These are phyloP conservation scores for Linum lewisii DNA, from an alignment of 345 rosid species.

Conservation along the genomic window DNA sequence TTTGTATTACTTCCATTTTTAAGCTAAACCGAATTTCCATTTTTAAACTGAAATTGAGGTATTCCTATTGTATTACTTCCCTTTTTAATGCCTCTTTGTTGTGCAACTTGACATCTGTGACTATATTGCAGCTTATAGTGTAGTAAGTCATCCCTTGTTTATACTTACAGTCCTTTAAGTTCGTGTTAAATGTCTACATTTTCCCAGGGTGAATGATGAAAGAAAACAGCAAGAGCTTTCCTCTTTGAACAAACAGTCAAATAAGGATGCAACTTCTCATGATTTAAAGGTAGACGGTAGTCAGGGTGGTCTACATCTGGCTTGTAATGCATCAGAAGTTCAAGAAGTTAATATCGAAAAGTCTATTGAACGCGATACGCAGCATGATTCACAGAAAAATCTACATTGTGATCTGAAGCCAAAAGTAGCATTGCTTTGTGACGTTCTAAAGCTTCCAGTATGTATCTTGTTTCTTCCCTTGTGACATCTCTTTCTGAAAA, in stretches of 20 bases:
- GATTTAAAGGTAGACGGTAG: too few relatives aligned
- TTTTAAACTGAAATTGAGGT: too few relatives aligned
- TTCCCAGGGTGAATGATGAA: neutral
- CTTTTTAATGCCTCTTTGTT: too few relatives aligned
- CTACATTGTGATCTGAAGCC: slow-evolving; percentile 55
- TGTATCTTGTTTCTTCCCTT: slow-evolving; percentile 19
- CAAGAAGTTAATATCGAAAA: slow-evolving; percentile 27
- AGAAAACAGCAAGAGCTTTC: neutral
- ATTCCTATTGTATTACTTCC: too few relatives aligned
- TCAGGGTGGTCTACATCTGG: slow-evolving; percentile 1
- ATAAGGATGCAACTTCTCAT: neutral
- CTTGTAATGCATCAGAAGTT: slow-evolving; percentile 19
- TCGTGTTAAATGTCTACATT: neutral
- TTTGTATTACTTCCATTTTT: too few relatives aligned
- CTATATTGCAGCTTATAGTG: neutral
- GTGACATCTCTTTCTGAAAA: neutral
- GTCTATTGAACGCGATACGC: slow-evolving; percentile 23
- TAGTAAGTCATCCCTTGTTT: neutral
- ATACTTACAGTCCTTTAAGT: neutral
- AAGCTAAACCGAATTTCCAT: too few relatives aligned
- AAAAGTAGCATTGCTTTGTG: slow-evolving; percentile 52
- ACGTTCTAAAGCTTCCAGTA: slow-evolving; percentile 55
- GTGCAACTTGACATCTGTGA: too few relatives aligned
- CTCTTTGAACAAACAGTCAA: neutral
- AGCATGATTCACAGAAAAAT: slow-evolving; percentile 45